Percentiles rank a stretch among this genome's conserved stretches.
Conservation (phyloP, 805 yeast genomes). For the Pichia phayaonensis region DNA sequence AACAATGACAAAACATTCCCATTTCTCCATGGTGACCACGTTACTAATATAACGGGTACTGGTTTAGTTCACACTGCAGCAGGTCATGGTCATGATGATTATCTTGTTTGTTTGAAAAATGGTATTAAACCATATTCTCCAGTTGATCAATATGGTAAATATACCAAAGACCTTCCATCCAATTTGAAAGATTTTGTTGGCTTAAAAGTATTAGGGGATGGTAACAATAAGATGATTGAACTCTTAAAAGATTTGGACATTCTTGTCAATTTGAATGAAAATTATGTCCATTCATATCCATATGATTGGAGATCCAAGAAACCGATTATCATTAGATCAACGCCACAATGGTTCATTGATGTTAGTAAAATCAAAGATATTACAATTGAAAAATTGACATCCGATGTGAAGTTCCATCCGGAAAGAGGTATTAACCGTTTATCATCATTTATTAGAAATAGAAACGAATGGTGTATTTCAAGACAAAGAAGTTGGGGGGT, state of each 20-base stretch:
- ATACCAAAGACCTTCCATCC: conserved; percentile 42
- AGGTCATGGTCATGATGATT: conserved; percentile 96
- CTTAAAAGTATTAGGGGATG: conserved; percentile 53
- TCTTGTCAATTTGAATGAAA: conserved; percentile 40
- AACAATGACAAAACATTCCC: conserved; percentile 38
- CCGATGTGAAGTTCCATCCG: conserved; percentile 65
- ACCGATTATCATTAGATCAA: conserved; percentile 90
- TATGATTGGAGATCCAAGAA: conserved; percentile 96
- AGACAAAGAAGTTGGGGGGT: conserved; percentile 98
- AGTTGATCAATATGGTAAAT: conserved; percentile 70
- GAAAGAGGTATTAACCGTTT: conserved; percentile 65
- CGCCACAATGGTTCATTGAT: conserved; percentile 96
- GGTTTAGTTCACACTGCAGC: conserved; percentile 97
- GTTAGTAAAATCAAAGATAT: conserved; percentile 61
- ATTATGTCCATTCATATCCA: conserved; percentile 79
- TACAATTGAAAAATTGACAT: conserved; percentile 55
- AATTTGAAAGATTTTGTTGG: conserved; percentile 42
- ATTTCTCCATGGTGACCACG: conserved; percentile 73
- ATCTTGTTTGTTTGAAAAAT: conserved; percentile 53
- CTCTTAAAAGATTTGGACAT: conserved; percentile 36
- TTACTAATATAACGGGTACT: conserved; percentile 75
- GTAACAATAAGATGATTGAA: conserved; percentile 40
- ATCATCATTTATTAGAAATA: conserved; percentile 58
- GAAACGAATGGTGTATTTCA: conserved; percentile 97
- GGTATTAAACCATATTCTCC: conserved; percentile 62